These are phyloP conservation scores for Colletotrichum noveboracense DNA, from an alignment of 2,329 filamentous ascomycete species.

Conservation along the genomic window DNA sequence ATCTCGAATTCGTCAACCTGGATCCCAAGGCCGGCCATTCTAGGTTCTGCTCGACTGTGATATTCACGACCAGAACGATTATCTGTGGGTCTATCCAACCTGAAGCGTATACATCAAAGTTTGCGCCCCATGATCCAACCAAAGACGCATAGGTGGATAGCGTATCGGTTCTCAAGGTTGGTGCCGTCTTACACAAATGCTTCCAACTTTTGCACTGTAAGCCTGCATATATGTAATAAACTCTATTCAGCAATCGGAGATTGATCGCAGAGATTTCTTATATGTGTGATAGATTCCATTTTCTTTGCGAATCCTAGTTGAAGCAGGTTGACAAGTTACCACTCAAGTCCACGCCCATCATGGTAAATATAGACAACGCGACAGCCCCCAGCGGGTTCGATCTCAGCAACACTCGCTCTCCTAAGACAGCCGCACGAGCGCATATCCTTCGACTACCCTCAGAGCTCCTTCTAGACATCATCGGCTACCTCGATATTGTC, in stretches of 20 bases:
- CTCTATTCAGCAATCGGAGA: neutral
- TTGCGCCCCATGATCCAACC: neutral
- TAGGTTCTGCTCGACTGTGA: neutral
- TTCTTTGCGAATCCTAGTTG: neutral
- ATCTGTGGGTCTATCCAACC: fast-evolving
- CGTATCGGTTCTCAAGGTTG: neutral
- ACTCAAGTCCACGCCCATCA: neutral
- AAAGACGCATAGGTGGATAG: neutral
- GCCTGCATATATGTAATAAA: neutral
- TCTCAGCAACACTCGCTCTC: neutral
- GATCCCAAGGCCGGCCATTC: neutral
- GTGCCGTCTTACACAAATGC: neutral
- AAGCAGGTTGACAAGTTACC: neutral
- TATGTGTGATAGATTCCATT: fast-evolving
- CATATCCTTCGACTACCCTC: neutral
- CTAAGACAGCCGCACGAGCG: neutral
- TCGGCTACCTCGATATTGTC: neutral
- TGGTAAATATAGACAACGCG: neutral
- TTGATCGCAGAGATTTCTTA: neutral
- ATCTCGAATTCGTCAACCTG: neutral
- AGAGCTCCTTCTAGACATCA: neutral
- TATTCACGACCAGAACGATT: neutral
- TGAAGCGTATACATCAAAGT: neutral
- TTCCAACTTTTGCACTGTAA: neutral
- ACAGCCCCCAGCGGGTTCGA: neutral